A percentile compares a stretch with the other conserved stretches of the same genome.
phyloP scores from a whole-genome alignment of 208 protist genomes.

The Sergeia podlipaevii region DNA sequence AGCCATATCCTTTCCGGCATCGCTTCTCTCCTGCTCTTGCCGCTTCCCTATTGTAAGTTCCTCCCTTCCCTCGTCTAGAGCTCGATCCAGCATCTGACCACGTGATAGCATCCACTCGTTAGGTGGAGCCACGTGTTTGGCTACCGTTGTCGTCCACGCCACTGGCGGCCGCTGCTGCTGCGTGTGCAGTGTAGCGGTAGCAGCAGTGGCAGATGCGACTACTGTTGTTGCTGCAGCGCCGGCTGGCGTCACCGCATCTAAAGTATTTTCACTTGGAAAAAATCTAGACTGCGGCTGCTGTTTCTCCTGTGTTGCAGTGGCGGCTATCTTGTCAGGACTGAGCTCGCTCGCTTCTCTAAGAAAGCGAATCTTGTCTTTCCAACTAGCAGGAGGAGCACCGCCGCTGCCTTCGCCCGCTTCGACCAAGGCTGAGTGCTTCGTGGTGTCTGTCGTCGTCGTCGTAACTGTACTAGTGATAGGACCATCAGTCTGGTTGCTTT shows the following conservation, averaged over 20 bases:
- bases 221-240: constrained; percentile 3
- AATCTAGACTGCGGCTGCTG: neutral
- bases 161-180: constrained; percentile 3
- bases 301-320: neutral
- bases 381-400: neutral
- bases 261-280: too few species aligned
- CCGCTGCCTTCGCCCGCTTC: too few species aligned
- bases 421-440: too few species aligned
- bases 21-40: neutral
- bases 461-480: too few species aligned
- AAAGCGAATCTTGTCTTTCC: neutral
- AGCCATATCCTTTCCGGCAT: neutral
- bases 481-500: too few species aligned
- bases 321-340: too few species aligned
- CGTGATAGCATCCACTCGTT: too few species aligned
- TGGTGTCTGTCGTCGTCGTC: too few species aligned
- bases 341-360: neutral
- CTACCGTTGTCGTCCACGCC: neutral
- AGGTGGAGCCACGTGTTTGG: too few species aligned
- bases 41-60: neutral
- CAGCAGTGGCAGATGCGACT: neutral
- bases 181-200: constrained; percentile 4
- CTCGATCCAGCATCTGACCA: too few species aligned
- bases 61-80: neutral
- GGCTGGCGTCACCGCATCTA: too few species aligned